Conservation (phyloP, 306 rosid species). For the Corylus heterophylla region DNA sequence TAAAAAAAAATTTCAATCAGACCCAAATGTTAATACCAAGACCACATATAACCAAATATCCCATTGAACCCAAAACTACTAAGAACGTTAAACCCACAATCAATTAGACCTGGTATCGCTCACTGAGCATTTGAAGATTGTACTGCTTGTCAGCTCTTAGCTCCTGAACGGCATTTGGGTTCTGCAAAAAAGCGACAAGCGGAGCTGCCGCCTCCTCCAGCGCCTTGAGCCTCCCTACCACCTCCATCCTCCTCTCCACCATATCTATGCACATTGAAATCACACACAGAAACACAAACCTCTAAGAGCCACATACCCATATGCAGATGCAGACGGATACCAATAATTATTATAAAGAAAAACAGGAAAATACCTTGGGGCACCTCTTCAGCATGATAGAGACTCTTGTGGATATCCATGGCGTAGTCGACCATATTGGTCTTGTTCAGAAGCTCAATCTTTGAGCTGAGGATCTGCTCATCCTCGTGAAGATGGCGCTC, state of each 20-base stretch:
- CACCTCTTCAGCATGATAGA: slow-evolving; percentile 83
- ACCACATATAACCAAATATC: background rate
- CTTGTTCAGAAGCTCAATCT: slow-evolving; percentile 84
- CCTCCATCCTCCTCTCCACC: slow-evolving; percentile 55
- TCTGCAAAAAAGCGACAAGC: slow-evolving; percentile 74
- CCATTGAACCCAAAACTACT: background rate
- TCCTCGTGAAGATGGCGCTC: slow-evolving; percentile 71
- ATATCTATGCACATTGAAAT: slow-evolving; percentile 34
- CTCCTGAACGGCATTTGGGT: slow-evolving; percentile 80
- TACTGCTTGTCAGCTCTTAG: slow-evolving; percentile 82
- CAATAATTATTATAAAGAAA: background rate
- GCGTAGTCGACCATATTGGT: slow-evolving; percentile 98
- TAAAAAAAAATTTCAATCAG: background rate
- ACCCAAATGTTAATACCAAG: background rate
- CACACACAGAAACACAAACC: background rate
- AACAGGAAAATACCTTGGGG: slow-evolving; percentile 47
- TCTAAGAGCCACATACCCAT: background rate
- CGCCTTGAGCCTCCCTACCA: slow-evolving; percentile 52
- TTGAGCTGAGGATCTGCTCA: slow-evolving; percentile 76
- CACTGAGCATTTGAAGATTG: slow-evolving; percentile 91
- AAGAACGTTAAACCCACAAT: background rate
- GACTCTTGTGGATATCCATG: slow-evolving; percentile 91
- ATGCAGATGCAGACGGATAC: background rate
- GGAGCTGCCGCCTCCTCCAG: slow-evolving; percentile 90
- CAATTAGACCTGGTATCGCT: slow-evolving; percentile 70